These are phyloP conservation scores for Solanum paucissectum DNA, from an alignment of 257 asterid species.

Conservation along the genomic window DNA sequence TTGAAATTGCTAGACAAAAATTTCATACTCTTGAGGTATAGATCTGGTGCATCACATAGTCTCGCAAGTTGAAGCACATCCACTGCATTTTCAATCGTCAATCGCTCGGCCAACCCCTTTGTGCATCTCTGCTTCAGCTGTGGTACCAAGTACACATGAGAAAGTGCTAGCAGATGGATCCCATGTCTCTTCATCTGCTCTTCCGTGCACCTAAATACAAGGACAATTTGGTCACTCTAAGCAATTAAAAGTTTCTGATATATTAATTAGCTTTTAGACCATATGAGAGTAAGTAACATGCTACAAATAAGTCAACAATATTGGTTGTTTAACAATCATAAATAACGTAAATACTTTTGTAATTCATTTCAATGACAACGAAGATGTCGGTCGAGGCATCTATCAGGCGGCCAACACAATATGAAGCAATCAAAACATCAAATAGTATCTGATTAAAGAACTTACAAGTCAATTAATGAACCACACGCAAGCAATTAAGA, in stretches of 20 bases:
- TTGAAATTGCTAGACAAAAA: constrained; percentile 36
- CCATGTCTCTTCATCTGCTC: constrained; percentile 77
- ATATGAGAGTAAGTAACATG: neutral
- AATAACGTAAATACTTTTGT: neutral
- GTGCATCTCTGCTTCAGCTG: constrained; percentile 74
- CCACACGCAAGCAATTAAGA: neutral
- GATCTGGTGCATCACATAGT: constrained; percentile 84
- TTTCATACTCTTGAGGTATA: constrained; percentile 61
- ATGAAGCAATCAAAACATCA: neutral
- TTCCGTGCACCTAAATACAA: constrained; percentile 47
- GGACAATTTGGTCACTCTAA: constrained; percentile 11
- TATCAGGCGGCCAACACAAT: neutral
- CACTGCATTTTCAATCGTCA: constrained; percentile 53
- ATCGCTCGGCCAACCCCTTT: constrained; percentile 31
- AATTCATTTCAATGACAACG: neutral
- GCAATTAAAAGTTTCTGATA: neutral
- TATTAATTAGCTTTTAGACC: neutral
- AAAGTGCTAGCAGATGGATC: constrained; percentile 63
- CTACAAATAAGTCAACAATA: neutral
- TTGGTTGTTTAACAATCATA: neutral
- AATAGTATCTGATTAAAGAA: neutral
- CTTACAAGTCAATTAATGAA: neutral
- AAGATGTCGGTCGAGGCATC: neutral
- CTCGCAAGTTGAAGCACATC: constrained; percentile 85
- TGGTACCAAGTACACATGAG: constrained; percentile 72